Evolutionary conservation across 805 yeast genomes (phyloP).

Genomic region (Schwanniomyces polymorphus): DNA sequence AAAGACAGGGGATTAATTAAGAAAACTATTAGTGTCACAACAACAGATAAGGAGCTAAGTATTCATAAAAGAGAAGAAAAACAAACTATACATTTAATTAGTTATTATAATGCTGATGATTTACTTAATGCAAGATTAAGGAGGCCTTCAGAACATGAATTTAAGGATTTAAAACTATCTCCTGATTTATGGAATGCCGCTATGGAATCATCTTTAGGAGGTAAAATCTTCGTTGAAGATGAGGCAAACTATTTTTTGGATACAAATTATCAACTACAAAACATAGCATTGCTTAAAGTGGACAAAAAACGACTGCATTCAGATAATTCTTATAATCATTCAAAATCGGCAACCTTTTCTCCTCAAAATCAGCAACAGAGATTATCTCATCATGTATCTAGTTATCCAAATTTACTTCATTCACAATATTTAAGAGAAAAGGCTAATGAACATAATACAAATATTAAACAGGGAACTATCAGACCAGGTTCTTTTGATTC

Average conservation of each 20-base stretch:
- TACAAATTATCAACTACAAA: constrained; percentile 41
- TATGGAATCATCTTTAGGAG: constrained; percentile 60
- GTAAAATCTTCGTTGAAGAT: constrained; percentile 49
- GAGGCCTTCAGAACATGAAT: constrained; percentile 57
- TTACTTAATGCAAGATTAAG: constrained; percentile 56
- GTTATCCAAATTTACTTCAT: not conserved
- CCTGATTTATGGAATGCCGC: constrained; percentile 54
- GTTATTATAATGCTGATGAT: constrained; percentile 78
- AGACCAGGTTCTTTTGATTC: not conserved
- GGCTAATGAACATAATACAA: not conserved
- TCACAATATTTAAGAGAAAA: not conserved
- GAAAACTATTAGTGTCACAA: constrained; percentile 73
- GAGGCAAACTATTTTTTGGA: constrained; percentile 52
- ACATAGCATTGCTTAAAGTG: constrained; percentile 29
- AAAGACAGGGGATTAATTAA: constrained; percentile 76
- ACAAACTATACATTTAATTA: constrained; percentile 68
- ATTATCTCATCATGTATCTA: not conserved
- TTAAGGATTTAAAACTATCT: constrained; percentile 51
- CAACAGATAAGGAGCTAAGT: constrained; percentile 32
- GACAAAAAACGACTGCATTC: not conserved
- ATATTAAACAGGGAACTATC: not conserved
- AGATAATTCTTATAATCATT: constrained; percentile 4
- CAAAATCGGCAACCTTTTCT: not conserved
- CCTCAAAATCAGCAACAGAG: not conserved
- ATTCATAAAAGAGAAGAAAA: constrained; percentile 21